Evolutionary conservation across 2,329 filamentous ascomycete genomes (phyloP).

Genomic region (Bipolaris bicolor): DNA sequence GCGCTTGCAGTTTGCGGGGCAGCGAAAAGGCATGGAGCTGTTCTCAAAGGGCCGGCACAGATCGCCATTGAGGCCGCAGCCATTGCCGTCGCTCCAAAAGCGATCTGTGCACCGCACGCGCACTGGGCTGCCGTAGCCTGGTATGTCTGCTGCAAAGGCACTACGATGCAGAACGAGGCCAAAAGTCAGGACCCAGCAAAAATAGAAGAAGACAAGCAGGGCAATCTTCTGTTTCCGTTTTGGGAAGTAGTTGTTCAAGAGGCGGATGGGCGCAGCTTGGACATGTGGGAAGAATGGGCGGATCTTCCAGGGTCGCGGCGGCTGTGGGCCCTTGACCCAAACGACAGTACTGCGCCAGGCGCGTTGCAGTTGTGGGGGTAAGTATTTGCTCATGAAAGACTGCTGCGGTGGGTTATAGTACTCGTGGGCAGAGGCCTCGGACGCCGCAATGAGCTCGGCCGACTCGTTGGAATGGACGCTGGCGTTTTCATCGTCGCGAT

Average conservation of each 20-base stretch:
- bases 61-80: conserved; percentile 75
- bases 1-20: conserved; percentile 72
- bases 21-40: conserved; percentile 73
- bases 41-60: conserved; percentile 77
- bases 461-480: conserved; percentile 35
- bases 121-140: conserved; percentile 69
- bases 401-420: conserved; percentile 27
- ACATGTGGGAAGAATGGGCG: conserved; percentile 65
- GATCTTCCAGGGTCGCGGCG: conserved; percentile 57
- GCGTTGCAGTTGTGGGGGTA: conserved; percentile 62
- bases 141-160: conserved; percentile 65
- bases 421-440: conserved; percentile 45
- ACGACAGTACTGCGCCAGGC: conserved; percentile 48
- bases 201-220: conserved; percentile 66
- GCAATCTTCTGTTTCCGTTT: conserved; percentile 63
- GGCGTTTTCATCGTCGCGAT: conserved; percentile 35
- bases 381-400: conserved; percentile 37
- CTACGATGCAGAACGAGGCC: conserved; percentile 70
- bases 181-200: conserved; percentile 73
- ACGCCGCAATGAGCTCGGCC: conserved; percentile 30
- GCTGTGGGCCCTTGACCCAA: conserved; percentile 58
- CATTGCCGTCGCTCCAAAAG: conserved; percentile 72
- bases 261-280: conserved; percentile 69
- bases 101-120: conserved; percentile 70
- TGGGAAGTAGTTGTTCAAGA: conserved; percentile 69